A percentile compares a stretch with the other conserved stretches of the same genome.
Evolutionary conservation across 2,329 filamentous ascomycete genomes (phyloP).

Genomic region (Cryphonectria nitschkei): DNA sequence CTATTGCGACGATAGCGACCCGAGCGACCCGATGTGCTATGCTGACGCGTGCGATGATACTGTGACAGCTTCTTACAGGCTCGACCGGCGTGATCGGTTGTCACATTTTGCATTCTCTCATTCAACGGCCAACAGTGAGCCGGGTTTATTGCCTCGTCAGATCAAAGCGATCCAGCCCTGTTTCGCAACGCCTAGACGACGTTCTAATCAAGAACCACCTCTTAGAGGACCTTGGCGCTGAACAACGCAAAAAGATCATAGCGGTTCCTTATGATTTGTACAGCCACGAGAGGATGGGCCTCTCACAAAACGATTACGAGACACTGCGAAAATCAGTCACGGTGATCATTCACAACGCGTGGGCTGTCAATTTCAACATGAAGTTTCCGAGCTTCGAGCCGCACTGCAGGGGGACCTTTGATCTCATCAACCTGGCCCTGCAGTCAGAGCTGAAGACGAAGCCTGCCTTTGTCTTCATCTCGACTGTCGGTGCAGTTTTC

Average conservation of each 20-base stretch:
- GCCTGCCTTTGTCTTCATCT: slow-evolving; percentile 3
- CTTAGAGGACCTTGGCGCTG: background rate
- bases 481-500: background rate
- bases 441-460: background rate
- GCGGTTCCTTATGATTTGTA: background rate
- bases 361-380: slow-evolving; percentile 8
- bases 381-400: background rate
- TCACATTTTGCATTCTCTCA: background rate
- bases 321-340: slow-evolving; percentile 11
- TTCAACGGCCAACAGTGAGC: background rate
- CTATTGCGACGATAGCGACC: background rate
- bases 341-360: slow-evolving; percentile 9
- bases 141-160: slow-evolving; percentile 4
- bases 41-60: background rate
- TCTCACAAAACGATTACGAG: slow-evolving; percentile 3
- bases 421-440: slow-evolving; percentile 4
- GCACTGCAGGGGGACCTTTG: background rate
- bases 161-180: background rate
- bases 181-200: background rate
- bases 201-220: slow-evolving; percentile 3
- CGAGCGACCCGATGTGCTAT: background rate
- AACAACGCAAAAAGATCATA: slow-evolving; percentile 2
- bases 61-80: slow-evolving; percentile 5
- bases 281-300: background rate
- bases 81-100: slow-evolving; percentile 3